Percentiles rank a stretch among this genome's conserved stretches.
Conservation (phyloP, 2,329 filamentous ascomycete genomes). For the Fusarium ambrosium region DNA sequence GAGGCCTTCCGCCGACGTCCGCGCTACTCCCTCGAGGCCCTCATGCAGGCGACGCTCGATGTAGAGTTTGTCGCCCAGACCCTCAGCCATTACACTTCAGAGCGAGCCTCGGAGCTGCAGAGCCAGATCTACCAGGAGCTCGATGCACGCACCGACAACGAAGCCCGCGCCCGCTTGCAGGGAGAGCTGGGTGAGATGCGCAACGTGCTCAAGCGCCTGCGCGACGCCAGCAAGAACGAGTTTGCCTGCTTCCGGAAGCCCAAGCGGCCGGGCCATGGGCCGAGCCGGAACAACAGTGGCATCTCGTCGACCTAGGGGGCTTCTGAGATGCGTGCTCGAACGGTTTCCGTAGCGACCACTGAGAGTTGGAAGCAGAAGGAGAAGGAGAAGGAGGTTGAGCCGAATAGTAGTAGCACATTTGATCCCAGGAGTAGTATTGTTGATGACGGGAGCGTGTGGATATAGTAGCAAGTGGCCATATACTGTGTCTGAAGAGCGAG, state of each 20-base stretch:
- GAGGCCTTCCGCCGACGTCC: conserved; percentile 78
- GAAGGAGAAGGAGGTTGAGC: conserved; percentile 19
- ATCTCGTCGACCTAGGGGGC: conserved; percentile 46
- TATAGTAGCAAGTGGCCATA: conserved; percentile 13
- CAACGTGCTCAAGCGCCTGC: conserved; percentile 83
- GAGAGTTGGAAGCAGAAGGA: not conserved
- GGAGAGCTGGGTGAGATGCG: conserved; percentile 92
- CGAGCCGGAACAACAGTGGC: conserved; percentile 52
- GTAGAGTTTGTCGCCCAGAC: conserved; percentile 98
- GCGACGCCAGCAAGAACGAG: conserved; percentile 85
- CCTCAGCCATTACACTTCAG: conserved; percentile 88
- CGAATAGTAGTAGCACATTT: not conserved
- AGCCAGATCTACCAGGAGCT: conserved; percentile 93
- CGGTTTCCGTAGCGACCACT: not conserved
- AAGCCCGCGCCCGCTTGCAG: conserved; percentile 83
- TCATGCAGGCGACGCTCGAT: conserved; percentile 98
- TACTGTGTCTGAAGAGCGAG: conserved; percentile 8
- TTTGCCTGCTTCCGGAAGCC: conserved; percentile 87
- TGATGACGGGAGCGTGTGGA: not conserved
- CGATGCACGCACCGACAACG: conserved; percentile 89
- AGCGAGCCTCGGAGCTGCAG: conserved; percentile 84
- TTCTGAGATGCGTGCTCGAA: conserved; percentile 11
- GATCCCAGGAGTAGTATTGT: not conserved
- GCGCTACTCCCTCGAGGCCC: conserved; percentile 80
- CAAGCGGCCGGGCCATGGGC: conserved; percentile 58